These are phyloP conservation scores for Nothomitra cinnamomea DNA, from an alignment of 2,329 filamentous ascomycete species.

Conservation along the genomic window DNA sequence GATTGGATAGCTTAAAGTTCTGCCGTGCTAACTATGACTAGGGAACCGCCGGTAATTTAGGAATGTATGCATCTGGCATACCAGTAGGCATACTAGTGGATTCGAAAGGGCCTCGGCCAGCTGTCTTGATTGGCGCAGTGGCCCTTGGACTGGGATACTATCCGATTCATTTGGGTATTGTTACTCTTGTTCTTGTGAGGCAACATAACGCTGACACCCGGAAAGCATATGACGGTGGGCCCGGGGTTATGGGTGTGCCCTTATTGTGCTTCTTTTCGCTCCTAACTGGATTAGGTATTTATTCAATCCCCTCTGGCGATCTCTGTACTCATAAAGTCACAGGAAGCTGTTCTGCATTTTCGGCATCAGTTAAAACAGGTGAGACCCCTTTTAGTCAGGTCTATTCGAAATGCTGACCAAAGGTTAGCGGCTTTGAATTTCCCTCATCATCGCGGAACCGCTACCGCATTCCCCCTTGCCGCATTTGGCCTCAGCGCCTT, in stretches of 20 bases:
- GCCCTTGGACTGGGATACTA: slow-evolving; percentile 69
- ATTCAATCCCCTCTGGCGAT: neutral
- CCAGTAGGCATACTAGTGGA: slow-evolving; percentile 82
- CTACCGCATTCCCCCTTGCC: slow-evolving; percentile 82
- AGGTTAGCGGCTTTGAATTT: slow-evolving; percentile 69
- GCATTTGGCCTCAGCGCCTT: slow-evolving; percentile 92
- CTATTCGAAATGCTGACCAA: neutral
- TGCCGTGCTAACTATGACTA: slow-evolving; percentile 11
- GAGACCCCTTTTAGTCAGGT: slow-evolving; percentile 9
- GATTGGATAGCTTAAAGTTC: neutral
- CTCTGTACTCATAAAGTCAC: neutral
- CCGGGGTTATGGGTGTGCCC: slow-evolving; percentile 35
- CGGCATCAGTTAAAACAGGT: slow-evolving; percentile 65
- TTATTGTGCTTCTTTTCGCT: slow-evolving; percentile 69
- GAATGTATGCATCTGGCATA: slow-evolving; percentile 86
- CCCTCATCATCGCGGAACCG: slow-evolving; percentile 78
- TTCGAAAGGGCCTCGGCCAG: slow-evolving; percentile 58
- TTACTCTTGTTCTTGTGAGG: neutral
- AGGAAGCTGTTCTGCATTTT: slow-evolving; percentile 77
- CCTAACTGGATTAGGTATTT: slow-evolving; percentile 52
- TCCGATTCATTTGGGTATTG: slow-evolving; percentile 47
- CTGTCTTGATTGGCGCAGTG: slow-evolving; percentile 57
- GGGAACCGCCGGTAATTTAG: slow-evolving; percentile 61
- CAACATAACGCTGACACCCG: slow-evolving; percentile 5
- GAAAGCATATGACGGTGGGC: slow-evolving; percentile 52